Conservation (phyloP, 2,329 filamentous ascomycete genomes). For the Aphanocladium album region DNA sequence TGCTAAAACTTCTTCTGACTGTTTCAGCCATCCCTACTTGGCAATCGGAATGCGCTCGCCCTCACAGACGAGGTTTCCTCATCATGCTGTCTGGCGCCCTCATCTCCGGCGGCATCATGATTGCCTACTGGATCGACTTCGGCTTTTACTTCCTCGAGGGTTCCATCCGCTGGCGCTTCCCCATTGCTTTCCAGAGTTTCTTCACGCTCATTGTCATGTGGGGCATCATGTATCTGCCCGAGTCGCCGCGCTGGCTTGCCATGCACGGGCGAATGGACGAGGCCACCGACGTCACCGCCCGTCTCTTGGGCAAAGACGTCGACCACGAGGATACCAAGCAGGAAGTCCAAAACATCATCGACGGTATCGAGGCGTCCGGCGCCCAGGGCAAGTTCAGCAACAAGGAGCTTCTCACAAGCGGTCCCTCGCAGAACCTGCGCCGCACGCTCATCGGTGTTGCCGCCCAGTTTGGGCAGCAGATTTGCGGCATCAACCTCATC, state of each 20-base stretch:
- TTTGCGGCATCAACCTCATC: conserved; percentile 44
- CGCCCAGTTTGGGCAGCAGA: conserved; percentile 44
- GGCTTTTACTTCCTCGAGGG: conserved; percentile 28
- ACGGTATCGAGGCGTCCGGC: conserved; percentile 24
- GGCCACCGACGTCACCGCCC: conserved; percentile 21
- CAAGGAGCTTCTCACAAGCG: conserved; percentile 36
- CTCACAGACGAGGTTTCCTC: conserved; percentile 24
- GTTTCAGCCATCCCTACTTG: conserved; percentile 23
- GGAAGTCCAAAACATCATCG: conserved; percentile 40
- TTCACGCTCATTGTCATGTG: conserved; percentile 42
- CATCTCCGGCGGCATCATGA: conserved; percentile 26
- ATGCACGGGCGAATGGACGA: conserved; percentile 30
- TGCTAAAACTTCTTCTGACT: not conserved
- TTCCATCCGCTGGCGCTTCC: conserved; percentile 28
- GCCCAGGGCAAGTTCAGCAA: conserved; percentile 25
- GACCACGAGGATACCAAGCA: conserved; percentile 22
- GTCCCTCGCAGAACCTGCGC: conserved; percentile 35
- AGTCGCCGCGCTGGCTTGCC: conserved; percentile 43
- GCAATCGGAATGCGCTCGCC: conserved; percentile 25
- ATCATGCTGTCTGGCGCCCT: conserved; percentile 24
- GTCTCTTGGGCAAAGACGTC: conserved; percentile 21
- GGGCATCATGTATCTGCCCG: conserved; percentile 47
- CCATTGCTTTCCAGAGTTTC: conserved; percentile 27
- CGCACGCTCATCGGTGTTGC: conserved; percentile 42
- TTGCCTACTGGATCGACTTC: conserved; percentile 28